phyloP scores from a whole-genome alignment of 768 basidiomycete genomes.

The Trametes gibbosa region DNA sequence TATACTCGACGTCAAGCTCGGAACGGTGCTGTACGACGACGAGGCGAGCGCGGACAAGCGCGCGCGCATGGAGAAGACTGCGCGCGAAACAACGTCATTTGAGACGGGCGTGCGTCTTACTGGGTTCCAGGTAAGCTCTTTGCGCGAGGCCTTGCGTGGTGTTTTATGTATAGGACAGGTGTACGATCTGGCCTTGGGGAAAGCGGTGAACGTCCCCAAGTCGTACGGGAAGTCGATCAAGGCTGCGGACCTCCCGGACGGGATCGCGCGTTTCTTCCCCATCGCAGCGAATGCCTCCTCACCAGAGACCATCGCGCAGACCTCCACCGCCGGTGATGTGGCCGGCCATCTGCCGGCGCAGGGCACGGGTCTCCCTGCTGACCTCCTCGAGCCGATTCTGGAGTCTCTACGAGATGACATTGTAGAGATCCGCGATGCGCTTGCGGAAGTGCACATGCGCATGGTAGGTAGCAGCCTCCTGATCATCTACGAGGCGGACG shows the following conservation, averaged over 20 bases:
- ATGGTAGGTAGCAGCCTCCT: slow-evolving; percentile 84
- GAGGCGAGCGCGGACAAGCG: slow-evolving; percentile 67
- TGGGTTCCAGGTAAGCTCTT: slow-evolving; percentile 78
- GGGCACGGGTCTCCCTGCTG: slow-evolving; percentile 52
- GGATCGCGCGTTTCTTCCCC: slow-evolving; percentile 79
- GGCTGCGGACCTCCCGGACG: slow-evolving; percentile 66
- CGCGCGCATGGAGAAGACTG: slow-evolving; percentile 70
- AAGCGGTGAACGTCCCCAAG: slow-evolving; percentile 66
- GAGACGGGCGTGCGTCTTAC: slow-evolving; percentile 82
- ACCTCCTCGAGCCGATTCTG: slow-evolving; percentile 57
- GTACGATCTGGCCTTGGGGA: slow-evolving; percentile 56
- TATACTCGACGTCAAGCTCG: slow-evolving; percentile 91
- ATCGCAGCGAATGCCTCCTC: slow-evolving; percentile 12
- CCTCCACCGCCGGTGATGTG: slow-evolving; percentile 11
- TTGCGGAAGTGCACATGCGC: slow-evolving; percentile 60
- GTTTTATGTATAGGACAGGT: slow-evolving; percentile 45
- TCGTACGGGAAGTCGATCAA: slow-evolving; percentile 77
- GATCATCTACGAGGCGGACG: slow-evolving; percentile 74
- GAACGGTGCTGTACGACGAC: slow-evolving; percentile 82
- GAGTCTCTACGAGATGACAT: slow-evolving; percentile 51
- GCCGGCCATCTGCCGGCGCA: slow-evolving; percentile 17
- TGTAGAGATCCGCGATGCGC: slow-evolving; percentile 45
- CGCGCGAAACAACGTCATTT: slow-evolving; percentile 65
- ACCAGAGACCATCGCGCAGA: slow-evolving; percentile 1
- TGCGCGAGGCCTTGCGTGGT: not conserved